Evolutionary conservation across 768 basidiomycete genomes (phyloP).

Genomic region (Termitomyces sp.): DNA sequence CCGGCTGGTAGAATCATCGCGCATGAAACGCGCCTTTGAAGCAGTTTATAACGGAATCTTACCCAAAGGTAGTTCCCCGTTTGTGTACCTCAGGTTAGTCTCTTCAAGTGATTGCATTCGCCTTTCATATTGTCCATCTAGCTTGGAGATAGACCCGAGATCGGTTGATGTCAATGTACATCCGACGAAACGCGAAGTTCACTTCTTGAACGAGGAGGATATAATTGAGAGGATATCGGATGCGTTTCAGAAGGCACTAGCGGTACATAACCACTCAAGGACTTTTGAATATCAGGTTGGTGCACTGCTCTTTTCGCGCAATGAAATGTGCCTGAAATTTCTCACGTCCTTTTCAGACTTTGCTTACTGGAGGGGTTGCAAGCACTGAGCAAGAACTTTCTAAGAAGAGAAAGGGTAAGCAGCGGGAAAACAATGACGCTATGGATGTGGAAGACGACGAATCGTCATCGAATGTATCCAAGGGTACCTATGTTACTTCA

Average conservation of each 20-base stretch:
- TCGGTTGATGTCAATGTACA: conserved; percentile 97
- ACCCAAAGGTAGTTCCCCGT: conserved; percentile 86
- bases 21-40: conserved; percentile 86
- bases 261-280: conserved; percentile 58
- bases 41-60: conserved; percentile 77
- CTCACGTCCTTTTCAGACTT: conserved; percentile 34
- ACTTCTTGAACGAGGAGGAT: conserved; percentile 86
- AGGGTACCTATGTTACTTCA: conserved; percentile 13
- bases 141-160: conserved; percentile 77
- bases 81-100: conserved; percentile 87
- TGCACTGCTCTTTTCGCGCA: not conserved
- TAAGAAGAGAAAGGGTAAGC: conserved; percentile 37
- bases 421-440: conserved; percentile 20
- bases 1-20: conserved; percentile 82
- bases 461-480: conserved; percentile 16
- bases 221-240: conserved; percentile 77
- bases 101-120: not conserved
- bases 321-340: not conserved
- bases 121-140: conserved; percentile 21
- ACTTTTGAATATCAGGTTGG: conserved; percentile 68
- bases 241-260: conserved; percentile 59
- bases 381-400: conserved; percentile 20
- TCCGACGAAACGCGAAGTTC: conserved; percentile 95
- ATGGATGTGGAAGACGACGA: conserved; percentile 20
- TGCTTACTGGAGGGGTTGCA: conserved; percentile 48